Evolutionary conservation across 2,329 filamentous ascomycete species (phyloP).

Genomic region (Ceratocystis lukuohia): DNA sequence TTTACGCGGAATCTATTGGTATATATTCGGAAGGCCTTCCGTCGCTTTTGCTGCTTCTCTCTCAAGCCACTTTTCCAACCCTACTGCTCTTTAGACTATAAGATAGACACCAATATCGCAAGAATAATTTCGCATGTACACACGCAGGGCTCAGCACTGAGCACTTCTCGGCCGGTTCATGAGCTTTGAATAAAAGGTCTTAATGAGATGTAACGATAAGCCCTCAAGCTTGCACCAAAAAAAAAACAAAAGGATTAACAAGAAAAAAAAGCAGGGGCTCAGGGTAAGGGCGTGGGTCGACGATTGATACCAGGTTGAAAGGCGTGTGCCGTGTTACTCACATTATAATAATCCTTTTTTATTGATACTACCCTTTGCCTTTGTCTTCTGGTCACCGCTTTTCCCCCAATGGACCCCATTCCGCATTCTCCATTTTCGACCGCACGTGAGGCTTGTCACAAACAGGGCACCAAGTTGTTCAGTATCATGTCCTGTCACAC

Average conservation of each 20-base stretch:
- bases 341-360: background rate
- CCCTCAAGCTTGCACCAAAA: background rate
- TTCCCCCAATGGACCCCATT: background rate
- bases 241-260: background rate
- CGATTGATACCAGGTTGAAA: background rate
- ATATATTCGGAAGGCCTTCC: background rate
- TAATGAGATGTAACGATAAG: background rate
- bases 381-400: background rate
- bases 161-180: background rate
- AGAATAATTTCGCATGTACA: background rate
- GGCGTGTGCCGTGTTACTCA: background rate
- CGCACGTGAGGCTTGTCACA: background rate
- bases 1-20: background rate
- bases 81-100: background rate
- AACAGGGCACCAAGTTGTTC: background rate
- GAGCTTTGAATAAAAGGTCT: background rate
- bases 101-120: background rate
- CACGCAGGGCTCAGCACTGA: background rate
- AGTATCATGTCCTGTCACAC: conserved; percentile 2
- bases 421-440: background rate
- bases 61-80: background rate
- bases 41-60: no score
- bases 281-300: background rate
- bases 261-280: conserved; percentile 1
- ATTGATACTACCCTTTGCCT: conserved; percentile 4